Conservation (phyloP, 495 filamentous ascomycete species). For the Ascodesmis nigricans region DNA sequence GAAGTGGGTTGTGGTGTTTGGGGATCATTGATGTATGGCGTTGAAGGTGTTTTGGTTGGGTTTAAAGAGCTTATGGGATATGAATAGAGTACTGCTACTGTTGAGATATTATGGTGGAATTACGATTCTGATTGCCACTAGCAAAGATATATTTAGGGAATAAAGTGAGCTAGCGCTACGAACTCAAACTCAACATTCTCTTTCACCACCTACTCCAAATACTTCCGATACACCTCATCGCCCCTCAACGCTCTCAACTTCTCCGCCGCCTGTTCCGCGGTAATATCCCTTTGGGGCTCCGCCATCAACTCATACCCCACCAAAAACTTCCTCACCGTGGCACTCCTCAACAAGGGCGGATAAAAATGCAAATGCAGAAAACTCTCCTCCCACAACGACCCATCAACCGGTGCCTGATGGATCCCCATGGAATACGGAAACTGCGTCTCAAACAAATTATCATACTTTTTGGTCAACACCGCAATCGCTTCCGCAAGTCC, state of each 20-base stretch:
- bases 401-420: slow-evolving; percentile 81
- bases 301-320: slow-evolving; percentile 90
- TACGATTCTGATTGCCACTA: too few species aligned
- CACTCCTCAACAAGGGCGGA: slow-evolving; percentile 75
- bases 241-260: slow-evolving; percentile 46
- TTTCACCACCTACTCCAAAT: slow-evolving; percentile 28
- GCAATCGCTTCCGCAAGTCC: slow-evolving; percentile 63
- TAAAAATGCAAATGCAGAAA: slow-evolving; percentile 97
- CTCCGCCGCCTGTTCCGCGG: slow-evolving; percentile 81
- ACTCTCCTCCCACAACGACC: slow-evolving; percentile 61
- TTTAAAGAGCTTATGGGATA: too few species aligned
- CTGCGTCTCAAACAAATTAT: slow-evolving; percentile 89
- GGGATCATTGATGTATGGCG: too few species aligned
- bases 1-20: slow-evolving; percentile 2
- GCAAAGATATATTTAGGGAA: too few species aligned
- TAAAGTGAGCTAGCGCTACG: too few species aligned
- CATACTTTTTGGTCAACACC: slow-evolving; percentile 73
- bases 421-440: slow-evolving; percentile 86
- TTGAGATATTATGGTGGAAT: too few species aligned
- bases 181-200: too few species aligned
- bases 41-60: background rate
- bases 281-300: slow-evolving; percentile 93
- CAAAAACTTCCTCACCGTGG: slow-evolving; percentile 84
- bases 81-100: too few species aligned
- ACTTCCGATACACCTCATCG: slow-evolving; percentile 64